Percentiles rank a stretch among this genome's conserved stretches.
These are phyloP conservation scores for Jackrogersella multiformis DNA, from an alignment of 495 filamentous ascomycete species.

Conservation along the genomic window DNA sequence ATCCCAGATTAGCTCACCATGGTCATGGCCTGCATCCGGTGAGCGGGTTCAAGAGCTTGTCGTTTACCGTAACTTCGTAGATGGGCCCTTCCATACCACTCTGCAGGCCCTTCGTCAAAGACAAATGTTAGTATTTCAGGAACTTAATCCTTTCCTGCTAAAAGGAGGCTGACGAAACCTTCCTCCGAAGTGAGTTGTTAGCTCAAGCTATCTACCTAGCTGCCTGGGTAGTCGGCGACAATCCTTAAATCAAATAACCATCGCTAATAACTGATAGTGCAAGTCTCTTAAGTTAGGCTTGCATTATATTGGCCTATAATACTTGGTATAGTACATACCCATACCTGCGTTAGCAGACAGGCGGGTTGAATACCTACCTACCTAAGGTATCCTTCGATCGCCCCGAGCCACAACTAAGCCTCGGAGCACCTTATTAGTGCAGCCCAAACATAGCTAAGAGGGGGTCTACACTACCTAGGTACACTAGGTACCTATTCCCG, in stretches of 20 bases:
- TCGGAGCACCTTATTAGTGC: constrained; percentile 18
- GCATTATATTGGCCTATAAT: constrained; percentile 16
- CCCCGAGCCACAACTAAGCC: constrained; percentile 34
- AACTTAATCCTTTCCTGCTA: constrained; percentile 1
- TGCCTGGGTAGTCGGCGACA: not conserved
- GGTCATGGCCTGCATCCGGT: constrained; percentile 29
- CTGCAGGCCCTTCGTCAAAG: constrained; percentile 13
- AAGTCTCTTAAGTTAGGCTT: constrained; percentile 2
- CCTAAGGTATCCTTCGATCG: not conserved
- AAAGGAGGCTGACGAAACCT: constrained; percentile 30
- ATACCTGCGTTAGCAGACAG: too few relatives aligned
- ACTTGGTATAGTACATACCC: not conserved
- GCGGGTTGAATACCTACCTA: constrained; percentile 22
- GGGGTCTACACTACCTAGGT: too few relatives aligned
- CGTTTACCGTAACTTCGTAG: constrained; percentile 10
- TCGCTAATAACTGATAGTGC: constrained; percentile 7
- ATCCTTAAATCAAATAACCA: constrained; percentile 19
- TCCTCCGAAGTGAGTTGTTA: constrained; percentile 28
- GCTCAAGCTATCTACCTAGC: constrained; percentile 8
- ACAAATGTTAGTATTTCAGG: constrained; percentile 6
- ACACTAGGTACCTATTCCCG: constrained; percentile 13
- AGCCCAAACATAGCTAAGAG: constrained; percentile 17
- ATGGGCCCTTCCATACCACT: constrained; percentile 25
- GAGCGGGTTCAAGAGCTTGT: constrained; percentile 24
- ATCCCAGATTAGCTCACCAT: constrained; percentile 19